Evolutionary conservation across 495 filamentous ascomycete species (phyloP), one percentile per base, ranked within the genome.

Genomic region (Aspergillus wentii): DNA sequence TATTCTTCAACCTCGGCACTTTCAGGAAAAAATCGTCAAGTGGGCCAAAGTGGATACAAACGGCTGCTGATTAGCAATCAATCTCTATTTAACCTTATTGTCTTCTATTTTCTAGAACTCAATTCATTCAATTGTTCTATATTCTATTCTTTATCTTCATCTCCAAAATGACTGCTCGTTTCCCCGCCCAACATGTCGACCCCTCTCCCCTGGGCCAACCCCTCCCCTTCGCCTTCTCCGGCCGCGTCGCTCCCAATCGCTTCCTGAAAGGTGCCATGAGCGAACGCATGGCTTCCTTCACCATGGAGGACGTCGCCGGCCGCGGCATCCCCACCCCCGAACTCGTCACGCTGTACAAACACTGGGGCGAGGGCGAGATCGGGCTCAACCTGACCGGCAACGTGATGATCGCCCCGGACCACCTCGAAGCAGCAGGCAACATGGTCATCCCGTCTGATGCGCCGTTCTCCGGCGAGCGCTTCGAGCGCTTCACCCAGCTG

Each of bases 211-310:
- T 85, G 18, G 76, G 64, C 13, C 44, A 75, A 39, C 74, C 78
- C 3, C 62, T 85, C 8, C 41, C 68, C 13, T 79, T 82, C 44
- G 47, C 64, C 25, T 83, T 81, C 66, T 73, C 74, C 32, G 65
- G 67, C 34, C 65, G 62, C 33, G 68, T 68, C 8, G 74, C 75
- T 1, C 55, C 60, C 18, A 86, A 83, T 54, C 66, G 79, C 21
- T 74, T 80, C 46, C 51, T 84, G 46, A 84, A 85, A 56, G 74
- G 66, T 18, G 76, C 80, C 22, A 81, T 80, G 73, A 76, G 76
- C 4, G 80, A 85, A 45, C 60, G 64, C 4, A 50, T 79, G 17
- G 68, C 78, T 0, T 75, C 75, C 6, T 84, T 75, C 72, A 59
- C 71, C 38, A 53, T 68, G 0, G 62, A 61, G 2, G 58, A 78